These are phyloP conservation scores for Xerocomus brunneocitrinus DNA, from an alignment of 768 basidiomycete species.

Conservation along the genomic window DNA sequence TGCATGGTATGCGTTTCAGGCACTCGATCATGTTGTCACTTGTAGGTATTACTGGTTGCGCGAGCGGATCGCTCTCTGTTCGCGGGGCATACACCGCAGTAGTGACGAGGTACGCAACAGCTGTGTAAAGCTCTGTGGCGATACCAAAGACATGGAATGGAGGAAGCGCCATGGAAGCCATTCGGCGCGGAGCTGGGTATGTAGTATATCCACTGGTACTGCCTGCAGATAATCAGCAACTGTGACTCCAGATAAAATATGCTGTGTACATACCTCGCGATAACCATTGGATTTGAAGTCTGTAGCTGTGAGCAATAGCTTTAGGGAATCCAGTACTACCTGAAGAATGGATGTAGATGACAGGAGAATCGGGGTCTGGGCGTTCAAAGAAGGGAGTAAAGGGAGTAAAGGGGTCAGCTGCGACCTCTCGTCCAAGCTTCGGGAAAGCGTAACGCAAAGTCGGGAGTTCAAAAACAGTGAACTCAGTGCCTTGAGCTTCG, in stretches of 20 bases:
- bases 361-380: conserved; percentile 7
- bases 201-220: background rate
- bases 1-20: conserved; percentile 25
- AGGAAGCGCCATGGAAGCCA: conserved; percentile 24
- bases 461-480: conserved; percentile 11
- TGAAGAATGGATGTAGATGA: conserved; percentile 19
- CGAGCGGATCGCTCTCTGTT: conserved; percentile 13
- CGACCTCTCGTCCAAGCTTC: conserved; percentile 30
- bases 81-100: conserved; percentile 28
- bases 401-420: conserved; percentile 5
- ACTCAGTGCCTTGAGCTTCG: background rate
- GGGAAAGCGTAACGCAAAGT: conserved; percentile 31
- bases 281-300: conserved; percentile 28
- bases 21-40: conserved; percentile 38
- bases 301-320: conserved; percentile 34
- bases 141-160: conserved; percentile 26
- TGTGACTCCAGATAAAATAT: background rate
- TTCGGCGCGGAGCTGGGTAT: conserved; percentile 12
- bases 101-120: conserved; percentile 16
- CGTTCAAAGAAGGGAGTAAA: conserved; percentile 5
- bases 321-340: conserved; percentile 47
- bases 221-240: background rate
- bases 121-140: conserved; percentile 10
- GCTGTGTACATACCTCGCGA: conserved; percentile 26
- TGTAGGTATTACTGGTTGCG: conserved; percentile 35